These are phyloP conservation scores for Dichotomopilus funicola DNA, from an alignment of 2,329 filamentous ascomycete genomes.

Conservation along the genomic window DNA sequence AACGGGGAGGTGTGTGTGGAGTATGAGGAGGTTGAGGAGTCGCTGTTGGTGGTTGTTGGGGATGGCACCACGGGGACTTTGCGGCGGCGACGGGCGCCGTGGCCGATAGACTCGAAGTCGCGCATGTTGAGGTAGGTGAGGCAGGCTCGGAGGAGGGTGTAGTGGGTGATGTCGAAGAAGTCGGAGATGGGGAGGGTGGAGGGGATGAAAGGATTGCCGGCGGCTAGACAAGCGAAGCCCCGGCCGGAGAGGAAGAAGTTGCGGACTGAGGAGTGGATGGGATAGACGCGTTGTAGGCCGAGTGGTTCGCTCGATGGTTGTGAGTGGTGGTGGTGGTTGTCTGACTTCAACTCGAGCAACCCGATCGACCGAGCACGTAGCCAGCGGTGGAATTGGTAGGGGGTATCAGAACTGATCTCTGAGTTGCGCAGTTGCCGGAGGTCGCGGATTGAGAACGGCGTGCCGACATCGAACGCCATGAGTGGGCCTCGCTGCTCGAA, in stretches of 20 bases:
- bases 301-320: slow-evolving; percentile 20
- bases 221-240: slow-evolving; percentile 27
- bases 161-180: slow-evolving; percentile 27
- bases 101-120: slow-evolving; percentile 29
- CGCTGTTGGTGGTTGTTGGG: background rate
- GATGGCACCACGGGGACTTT: background rate
- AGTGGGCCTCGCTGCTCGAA: slow-evolving; percentile 15
- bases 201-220: slow-evolving; percentile 11
- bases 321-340: slow-evolving; percentile 9
- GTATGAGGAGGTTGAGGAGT: background rate
- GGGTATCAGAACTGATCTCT: slow-evolving; percentile 26
- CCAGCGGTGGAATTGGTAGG: slow-evolving; percentile 28
- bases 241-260: slow-evolving; percentile 30
- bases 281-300: slow-evolving; percentile 27
- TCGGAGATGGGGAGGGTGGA: slow-evolving; percentile 13
- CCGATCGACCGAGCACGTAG: slow-evolving; percentile 29
- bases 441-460: slow-evolving; percentile 24
- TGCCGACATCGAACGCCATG: slow-evolving; percentile 23
- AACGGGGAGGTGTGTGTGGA: background rate
- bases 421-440: slow-evolving; percentile 24
- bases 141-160: slow-evolving; percentile 27
- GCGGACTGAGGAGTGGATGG: slow-evolving; percentile 29
- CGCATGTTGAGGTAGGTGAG: slow-evolving; percentile 30
- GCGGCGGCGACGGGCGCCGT: slow-evolving; percentile 2
- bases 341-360: slow-evolving; percentile 27